A percentile compares a stretch with the other conserved stretches of the same genome.
phyloP scores from a whole-genome alignment of 805 yeast species.

The Scheffersomyces stipitis region DNA sequence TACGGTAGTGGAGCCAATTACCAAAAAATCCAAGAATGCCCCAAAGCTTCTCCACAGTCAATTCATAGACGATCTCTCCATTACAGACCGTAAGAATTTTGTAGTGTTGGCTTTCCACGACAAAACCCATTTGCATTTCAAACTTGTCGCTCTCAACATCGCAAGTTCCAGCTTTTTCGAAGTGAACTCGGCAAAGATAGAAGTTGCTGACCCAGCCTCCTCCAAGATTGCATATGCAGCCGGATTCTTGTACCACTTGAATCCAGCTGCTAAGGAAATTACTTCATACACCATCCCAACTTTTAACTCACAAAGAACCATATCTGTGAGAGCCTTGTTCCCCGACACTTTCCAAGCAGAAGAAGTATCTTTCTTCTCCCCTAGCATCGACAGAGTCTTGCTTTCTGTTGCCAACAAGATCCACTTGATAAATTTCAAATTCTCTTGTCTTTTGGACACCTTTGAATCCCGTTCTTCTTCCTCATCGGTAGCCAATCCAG shows the following conservation, averaged over 20 bases:
- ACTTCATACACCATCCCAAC: constrained; percentile 22
- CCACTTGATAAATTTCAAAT: constrained; percentile 46
- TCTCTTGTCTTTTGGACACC: constrained; percentile 37
- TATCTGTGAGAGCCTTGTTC: constrained; percentile 20
- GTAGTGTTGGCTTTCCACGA: constrained; percentile 15
- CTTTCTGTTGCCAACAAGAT: constrained; percentile 40
- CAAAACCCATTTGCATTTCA: constrained; percentile 16
- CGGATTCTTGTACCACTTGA: constrained; percentile 26
- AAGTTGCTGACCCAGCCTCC: constrained; percentile 2
- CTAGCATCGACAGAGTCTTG: constrained; percentile 48
- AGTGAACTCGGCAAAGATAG: constrained; percentile 11
- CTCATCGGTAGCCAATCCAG: constrained; percentile 12
- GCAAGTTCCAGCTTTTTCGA: constrained; percentile 19
- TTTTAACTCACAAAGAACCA: constrained; percentile 18
- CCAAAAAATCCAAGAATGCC: constrained; percentile 18
- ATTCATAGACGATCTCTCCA: constrained; percentile 24
- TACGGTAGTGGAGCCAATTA: constrained; percentile 1
- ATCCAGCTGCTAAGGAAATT: constrained; percentile 13
- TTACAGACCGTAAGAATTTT: constrained; percentile 24
- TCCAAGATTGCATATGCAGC: constrained; percentile 21
- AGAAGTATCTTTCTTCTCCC: constrained; percentile 33
- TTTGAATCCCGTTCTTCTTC: constrained; percentile 13
- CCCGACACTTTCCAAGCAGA: constrained; percentile 4
- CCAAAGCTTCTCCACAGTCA: constrained; percentile 29
- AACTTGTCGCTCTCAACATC: constrained; percentile 23